A percentile compares a stretch with the other conserved stretches of the same genome.
Evolutionary conservation across 2,329 filamentous ascomycete genomes (phyloP).

Genomic region (Ophiocordyceps camponoti-floridani): DNA sequence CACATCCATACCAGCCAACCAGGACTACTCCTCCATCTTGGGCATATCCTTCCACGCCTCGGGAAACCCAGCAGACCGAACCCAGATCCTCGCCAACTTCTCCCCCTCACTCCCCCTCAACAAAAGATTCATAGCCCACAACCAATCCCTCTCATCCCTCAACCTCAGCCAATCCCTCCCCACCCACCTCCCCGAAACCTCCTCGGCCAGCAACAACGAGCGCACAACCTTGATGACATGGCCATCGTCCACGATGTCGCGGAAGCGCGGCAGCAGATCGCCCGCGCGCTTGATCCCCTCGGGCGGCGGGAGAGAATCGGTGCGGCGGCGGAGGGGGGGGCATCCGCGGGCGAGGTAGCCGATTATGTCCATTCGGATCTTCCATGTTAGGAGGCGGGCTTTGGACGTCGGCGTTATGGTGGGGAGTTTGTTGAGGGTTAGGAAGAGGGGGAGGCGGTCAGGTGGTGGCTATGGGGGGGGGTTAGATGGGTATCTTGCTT

Average conservation of each 20-base stretch:
- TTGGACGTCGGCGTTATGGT: slow-evolving; percentile 47
- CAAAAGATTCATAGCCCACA: slow-evolving; percentile 38
- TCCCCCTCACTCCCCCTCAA: slow-evolving; percentile 43
- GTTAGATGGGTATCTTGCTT: not conserved
- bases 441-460: slow-evolving; percentile 58
- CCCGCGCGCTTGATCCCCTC: not conserved
- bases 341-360: slow-evolving; percentile 54
- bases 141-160: slow-evolving; percentile 28
- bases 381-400: slow-evolving; percentile 60
- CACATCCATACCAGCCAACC: not conserved
- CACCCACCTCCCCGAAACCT: not conserved
- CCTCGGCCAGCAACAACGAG: slow-evolving; percentile 43
- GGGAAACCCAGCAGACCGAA: slow-evolving; percentile 42
- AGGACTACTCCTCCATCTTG: not conserved
- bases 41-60: slow-evolving; percentile 41
- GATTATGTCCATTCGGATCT: slow-evolving; percentile 55
- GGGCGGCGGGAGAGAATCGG: slow-evolving; percentile 10
- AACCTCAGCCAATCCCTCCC: slow-evolving; percentile 23
- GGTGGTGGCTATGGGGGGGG: slow-evolving; percentile 43
- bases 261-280: slow-evolving; percentile 21
- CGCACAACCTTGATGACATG: slow-evolving; percentile 63
- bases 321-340: slow-evolving; percentile 37
- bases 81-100: slow-evolving; percentile 31
- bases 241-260: slow-evolving; percentile 50
- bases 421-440: slow-evolving; percentile 39